phyloP scores from a whole-genome alignment of 169 alveolate species.

The Besnoitia besnoiti region DNA sequence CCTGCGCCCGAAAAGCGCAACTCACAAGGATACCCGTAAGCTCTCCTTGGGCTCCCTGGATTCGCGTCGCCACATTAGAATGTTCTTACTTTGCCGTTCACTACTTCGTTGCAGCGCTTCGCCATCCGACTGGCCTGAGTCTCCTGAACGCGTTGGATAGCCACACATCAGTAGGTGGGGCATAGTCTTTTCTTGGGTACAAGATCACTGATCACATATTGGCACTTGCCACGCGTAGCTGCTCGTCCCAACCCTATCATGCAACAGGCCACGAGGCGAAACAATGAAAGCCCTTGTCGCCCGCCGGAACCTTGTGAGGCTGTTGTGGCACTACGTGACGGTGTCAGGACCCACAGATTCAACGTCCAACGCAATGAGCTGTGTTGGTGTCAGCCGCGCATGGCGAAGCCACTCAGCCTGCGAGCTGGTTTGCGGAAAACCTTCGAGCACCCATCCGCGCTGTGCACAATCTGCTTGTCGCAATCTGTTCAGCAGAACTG shows the following conservation, averaged over 20 bases:
- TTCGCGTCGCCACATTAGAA: not conserved
- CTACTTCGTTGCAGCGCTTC: not conserved
- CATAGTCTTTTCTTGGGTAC: no score
- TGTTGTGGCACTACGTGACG: no score
- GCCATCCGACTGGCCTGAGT: slow-evolving; percentile 10
- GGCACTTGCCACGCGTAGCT: no score
- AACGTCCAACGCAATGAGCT: not conserved
- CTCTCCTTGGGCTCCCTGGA: not conserved
- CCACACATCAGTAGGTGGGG: not conserved
- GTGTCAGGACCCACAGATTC: slow-evolving; percentile 2
- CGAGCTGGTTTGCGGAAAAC: slow-evolving; percentile 83
- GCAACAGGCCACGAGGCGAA: no score
- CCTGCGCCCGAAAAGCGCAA: not conserved
- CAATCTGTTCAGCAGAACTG: slow-evolving; percentile 39
- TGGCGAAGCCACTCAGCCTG: slow-evolving; percentile 79
- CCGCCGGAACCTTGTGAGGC: no score
- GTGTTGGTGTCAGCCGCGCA: slow-evolving; percentile 77
- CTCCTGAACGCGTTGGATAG: not conserved
- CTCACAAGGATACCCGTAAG: not conserved
- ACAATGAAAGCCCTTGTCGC: no score
- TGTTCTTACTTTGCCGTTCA: not conserved
- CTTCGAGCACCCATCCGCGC: slow-evolving; percentile 88
- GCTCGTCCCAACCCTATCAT: no score
- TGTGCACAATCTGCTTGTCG: slow-evolving; percentile 83
- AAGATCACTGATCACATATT: no score